Conservation (phyloP, 805 yeast genomes). For the Hanseniaspora thailandica region DNA sequence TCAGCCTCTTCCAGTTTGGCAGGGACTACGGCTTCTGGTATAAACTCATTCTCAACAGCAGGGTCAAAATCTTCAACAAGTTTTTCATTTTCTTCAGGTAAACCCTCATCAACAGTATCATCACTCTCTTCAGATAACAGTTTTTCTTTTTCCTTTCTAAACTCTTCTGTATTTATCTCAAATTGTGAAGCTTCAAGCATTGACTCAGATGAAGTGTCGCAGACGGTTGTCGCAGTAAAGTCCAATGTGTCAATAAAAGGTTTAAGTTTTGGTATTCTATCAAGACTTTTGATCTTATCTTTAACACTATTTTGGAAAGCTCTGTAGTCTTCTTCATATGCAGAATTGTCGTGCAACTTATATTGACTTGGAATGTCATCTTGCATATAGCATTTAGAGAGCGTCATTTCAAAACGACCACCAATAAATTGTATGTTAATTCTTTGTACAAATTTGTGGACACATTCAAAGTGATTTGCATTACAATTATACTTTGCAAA, state of each 20-base stretch:
- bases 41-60: too few species aligned
- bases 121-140: background rate
- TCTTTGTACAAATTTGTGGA: background rate
- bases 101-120: background rate
- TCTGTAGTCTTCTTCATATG: background rate
- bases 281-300: background rate
- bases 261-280: background rate
- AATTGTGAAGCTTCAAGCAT: background rate
- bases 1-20: too few species aligned
- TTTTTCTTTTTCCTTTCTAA: background rate
- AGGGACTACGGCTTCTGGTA: too few species aligned
- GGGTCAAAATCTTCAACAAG: too few species aligned
- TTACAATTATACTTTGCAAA: background rate
- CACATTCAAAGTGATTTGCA: background rate
- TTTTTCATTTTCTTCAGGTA: too few species aligned
- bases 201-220: background rate
- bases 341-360: background rate
- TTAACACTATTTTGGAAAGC: background rate
- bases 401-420: background rate
- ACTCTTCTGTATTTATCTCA: background rate
- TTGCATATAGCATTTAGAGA: too few species aligned
- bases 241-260: background rate
- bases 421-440: background rate
- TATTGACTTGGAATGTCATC: background rate
- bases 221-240: too few species aligned